Evolutionary conservation across 1,284 basidiomycete genomes (phyloP).

Genomic region (Austropuccinia psidii): DNA sequence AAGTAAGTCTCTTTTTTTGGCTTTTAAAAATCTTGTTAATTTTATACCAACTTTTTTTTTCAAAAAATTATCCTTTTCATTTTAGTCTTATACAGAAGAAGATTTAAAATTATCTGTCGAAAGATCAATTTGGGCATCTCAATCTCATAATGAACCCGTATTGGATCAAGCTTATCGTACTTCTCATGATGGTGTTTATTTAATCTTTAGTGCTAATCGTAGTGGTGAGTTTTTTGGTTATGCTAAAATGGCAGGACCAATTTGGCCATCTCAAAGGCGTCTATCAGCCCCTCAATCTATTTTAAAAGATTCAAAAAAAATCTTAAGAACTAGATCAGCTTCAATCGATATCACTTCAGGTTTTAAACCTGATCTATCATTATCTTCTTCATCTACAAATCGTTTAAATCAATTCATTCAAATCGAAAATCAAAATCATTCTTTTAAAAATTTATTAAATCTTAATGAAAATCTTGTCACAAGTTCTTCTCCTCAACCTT

Average conservation of each 20-base stretch:
- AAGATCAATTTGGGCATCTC: constrained; percentile 34
- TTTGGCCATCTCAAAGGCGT: neutral
- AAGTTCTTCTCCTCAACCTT: neutral
- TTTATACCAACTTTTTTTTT: neutral
- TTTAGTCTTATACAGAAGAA: constrained; percentile 30
- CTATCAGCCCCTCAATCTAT: neutral
- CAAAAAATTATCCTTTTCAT: too few species aligned
- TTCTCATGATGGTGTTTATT: constrained; percentile 30
- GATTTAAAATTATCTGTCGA: constrained; percentile 36
- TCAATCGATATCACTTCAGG: too few species aligned
- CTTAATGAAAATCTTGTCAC: neutral
- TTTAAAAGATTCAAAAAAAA: neutral
- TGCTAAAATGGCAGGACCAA: constrained; percentile 27
- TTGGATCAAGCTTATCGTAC: constrained; percentile 39
- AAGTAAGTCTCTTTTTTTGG: neutral
- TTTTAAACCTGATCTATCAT: neutral
- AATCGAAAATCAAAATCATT: too few species aligned
- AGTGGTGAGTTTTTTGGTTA: constrained; percentile 38
- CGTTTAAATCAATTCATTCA: too few species aligned
- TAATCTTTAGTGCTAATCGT: constrained; percentile 39
- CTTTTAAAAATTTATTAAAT: too few species aligned
- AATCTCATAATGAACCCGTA: constrained; percentile 37
- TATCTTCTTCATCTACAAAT: neutral
- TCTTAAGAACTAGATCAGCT: neutral
- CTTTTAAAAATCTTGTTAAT: neutral